Evolutionary conservation across 192 early-diverging fungal genomes (phyloP).

Genomic region (Backusella sp.): DNA sequence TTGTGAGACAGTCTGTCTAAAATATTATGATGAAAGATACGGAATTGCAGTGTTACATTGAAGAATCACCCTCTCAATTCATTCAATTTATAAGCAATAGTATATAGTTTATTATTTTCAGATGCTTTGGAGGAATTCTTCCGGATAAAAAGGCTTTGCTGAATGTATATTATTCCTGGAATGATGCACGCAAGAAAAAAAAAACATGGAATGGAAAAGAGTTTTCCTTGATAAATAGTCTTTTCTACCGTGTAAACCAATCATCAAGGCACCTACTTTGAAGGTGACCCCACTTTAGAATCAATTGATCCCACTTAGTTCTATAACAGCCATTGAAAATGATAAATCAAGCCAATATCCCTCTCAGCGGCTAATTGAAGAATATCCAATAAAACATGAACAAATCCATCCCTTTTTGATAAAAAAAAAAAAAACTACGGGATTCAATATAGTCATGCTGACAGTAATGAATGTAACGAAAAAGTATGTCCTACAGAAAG

Average conservation of each 20-base stretch:
- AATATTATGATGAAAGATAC: background rate
- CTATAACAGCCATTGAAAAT: constrained; percentile 32
- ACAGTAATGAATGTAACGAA: constrained; percentile 25
- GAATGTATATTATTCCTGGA: constrained; percentile 21
- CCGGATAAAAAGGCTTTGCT: constrained; percentile 26
- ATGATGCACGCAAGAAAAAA: constrained; percentile 15
- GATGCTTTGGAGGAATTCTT: constrained; percentile 7
- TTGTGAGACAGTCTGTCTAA: background rate
- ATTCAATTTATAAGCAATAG: background rate
- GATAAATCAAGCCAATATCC: constrained; percentile 29
- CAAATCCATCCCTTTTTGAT: constrained; percentile 31
- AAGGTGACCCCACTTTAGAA: constrained; percentile 37
- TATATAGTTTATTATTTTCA: background rate
- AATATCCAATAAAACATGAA: constrained; percentile 37
- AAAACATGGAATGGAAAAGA: constrained; percentile 28
- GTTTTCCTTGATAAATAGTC: constrained; percentile 23
- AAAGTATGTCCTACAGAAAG: constrained; percentile 32
- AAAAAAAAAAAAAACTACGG: constrained; percentile 33
- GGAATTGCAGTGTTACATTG: background rate
- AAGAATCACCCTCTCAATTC: background rate
- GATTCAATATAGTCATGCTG: constrained; percentile 29
- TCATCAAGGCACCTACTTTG: constrained; percentile 33
- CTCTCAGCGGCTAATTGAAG: constrained; percentile 36
- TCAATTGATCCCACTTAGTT: constrained; percentile 31
- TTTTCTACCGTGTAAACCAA: constrained; percentile 35